Evolutionary conservation across 192 early-diverging fungal genomes (phyloP), one percentile per base, ranked within the genome.

Genomic region (Martensiomyces pterosporus): DNA sequence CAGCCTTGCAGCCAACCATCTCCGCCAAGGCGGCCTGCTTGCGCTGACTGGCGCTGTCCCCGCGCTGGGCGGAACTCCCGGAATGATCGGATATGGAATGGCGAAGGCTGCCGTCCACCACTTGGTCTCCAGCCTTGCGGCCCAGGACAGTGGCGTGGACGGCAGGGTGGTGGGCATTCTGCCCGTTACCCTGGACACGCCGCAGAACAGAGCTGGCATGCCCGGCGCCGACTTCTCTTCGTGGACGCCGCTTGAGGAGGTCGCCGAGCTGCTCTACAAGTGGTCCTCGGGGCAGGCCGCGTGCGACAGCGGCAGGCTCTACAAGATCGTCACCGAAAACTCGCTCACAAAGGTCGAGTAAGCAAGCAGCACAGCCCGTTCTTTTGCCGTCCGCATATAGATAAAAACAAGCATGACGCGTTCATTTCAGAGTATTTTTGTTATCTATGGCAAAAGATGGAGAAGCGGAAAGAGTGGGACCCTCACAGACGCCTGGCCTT

Each of bases 51-150:
- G 92, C 8, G 90, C 90, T 7, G 73, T 65, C 18, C 81, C 88
- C 10, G 88, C 87, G 12, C 63, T 69, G 9, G 64, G 78, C 25
- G 83, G 81, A 22, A 94, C 92, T 1, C 92, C 89, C 7, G 80
- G 66, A 32, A 80, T 79, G 84, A 81, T 93, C 47, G 92, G 90
- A 12, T 97, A 98, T 59, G 95, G 95, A 24, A 70, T 92, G 63
- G 90, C 91, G 37, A 98, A 98, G 63, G 90, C 92, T 12, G 85
- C 85, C 4, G 91, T 94, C 17, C 92, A 96, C 70, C 95, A 98
- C 26, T 60, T 96, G 48, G 82, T 91, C 0, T 64, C 81, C 24
- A 88, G 85, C 53, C 59, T 88, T 35, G 86, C 91, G 32, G 50
- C 77, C 33, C 46, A 40, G 4, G 79, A 71, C 12, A 81, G 82